Evolutionary conservation across 441 rosid genomes (phyloP).

Genomic region (Populus hybrid): DNA sequence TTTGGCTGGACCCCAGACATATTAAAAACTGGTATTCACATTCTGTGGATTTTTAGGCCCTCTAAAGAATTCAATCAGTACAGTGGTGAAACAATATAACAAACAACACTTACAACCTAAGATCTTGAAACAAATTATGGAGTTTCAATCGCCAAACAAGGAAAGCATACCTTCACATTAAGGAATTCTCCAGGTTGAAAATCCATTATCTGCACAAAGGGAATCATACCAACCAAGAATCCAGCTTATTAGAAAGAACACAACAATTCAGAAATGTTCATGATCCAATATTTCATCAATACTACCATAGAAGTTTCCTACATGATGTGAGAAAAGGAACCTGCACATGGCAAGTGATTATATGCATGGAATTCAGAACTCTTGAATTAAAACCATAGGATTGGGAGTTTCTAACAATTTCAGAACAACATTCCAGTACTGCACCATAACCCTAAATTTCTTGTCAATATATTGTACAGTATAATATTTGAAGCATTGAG

Average conservation of each 20-base stretch:
- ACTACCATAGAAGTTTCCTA: not conserved
- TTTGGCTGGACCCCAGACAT: not conserved
- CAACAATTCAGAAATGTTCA: not conserved
- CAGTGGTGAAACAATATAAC: not conserved
- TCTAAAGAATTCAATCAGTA: not conserved
- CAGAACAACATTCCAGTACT: not conserved
- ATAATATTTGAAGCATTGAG: not conserved
- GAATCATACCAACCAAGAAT: not conserved
- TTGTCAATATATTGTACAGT: not conserved
- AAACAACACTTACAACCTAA: constrained; percentile 2
- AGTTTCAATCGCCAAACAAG: constrained; percentile 15
- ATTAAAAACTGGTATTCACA: not conserved
- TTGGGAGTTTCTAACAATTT: not conserved
- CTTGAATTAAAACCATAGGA: not conserved
- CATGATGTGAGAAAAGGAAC: not conserved
- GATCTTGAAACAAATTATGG: constrained; percentile 13
- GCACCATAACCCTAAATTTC: not conserved
- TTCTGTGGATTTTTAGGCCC: not conserved
- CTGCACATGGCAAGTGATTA: not conserved
- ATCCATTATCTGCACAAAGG: constrained; percentile 72
- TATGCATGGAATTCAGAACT: constrained; percentile 1
- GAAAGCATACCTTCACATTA: constrained; percentile 69
- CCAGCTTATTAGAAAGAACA: constrained; percentile 4
- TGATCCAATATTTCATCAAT: not conserved
- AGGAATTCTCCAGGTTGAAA: constrained; percentile 95